Conservation (phyloP, 129 eudicot genomes). For the Scalesia atractyloides region DNA sequence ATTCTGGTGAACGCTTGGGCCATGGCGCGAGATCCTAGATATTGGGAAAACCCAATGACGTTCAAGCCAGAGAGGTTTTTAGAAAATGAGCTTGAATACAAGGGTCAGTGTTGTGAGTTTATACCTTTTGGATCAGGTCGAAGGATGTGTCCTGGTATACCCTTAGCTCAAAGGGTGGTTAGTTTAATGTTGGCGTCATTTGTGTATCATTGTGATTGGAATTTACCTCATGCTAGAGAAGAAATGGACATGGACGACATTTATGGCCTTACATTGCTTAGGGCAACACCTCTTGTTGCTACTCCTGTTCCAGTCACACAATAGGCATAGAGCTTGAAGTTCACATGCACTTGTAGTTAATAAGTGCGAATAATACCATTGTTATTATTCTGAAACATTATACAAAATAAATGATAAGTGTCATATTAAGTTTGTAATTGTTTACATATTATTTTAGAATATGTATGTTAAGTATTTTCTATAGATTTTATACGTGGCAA, state of each 20-base stretch:
- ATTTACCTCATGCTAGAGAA: conserved; percentile 1
- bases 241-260: conserved; percentile 1
- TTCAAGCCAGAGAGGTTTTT: not conserved
- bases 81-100: not conserved
- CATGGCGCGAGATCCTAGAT: not conserved
- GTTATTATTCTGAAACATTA: too few species aligned
- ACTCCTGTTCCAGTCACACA: not conserved
- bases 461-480: too few species aligned
- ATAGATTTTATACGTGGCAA: too few species aligned
- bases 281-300: not conserved
- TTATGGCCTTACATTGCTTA: not conserved
- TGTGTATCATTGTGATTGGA: conserved; percentile 7
- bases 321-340: not conserved
- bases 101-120: not conserved
- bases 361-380: too few species aligned
- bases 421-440: too few species aligned
- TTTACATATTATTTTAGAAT: too few species aligned
- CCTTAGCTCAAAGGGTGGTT: conserved; percentile 1
- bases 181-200: not conserved
- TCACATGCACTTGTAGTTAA: not conserved
- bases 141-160: conserved; percentile 9
- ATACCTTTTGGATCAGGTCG: conserved; percentile 8
- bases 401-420: too few species aligned
- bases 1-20: conserved; percentile 2
- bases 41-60: not conserved